Evolutionary conservation across 2,329 filamentous ascomycete species (phyloP).

Genomic region (Aspergillus puulaauensis): DNA sequence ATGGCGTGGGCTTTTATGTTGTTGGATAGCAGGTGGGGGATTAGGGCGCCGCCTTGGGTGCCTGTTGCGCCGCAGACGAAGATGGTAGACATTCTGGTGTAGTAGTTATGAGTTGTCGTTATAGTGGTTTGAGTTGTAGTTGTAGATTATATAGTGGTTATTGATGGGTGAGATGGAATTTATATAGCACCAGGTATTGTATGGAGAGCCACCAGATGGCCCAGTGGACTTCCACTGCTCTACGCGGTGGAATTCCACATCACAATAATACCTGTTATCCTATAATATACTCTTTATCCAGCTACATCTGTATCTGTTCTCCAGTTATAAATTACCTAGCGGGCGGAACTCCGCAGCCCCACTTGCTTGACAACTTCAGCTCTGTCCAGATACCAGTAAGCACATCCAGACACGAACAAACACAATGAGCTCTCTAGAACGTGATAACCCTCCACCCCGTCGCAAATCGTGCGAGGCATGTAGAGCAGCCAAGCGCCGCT

Average conservation of each 20-base stretch:
- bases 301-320: too few species aligned
- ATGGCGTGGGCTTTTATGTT: constrained; percentile 34
- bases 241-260: neutral
- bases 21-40: constrained; percentile 25
- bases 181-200: neutral
- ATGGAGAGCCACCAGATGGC: too few species aligned
- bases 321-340: too few species aligned
- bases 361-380: neutral
- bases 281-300: too few species aligned
- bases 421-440: constrained; percentile 27
- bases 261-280: too few species aligned
- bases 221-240: neutral
- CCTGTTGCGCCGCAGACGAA: constrained; percentile 34
- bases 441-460: constrained; percentile 44
- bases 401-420: neutral
- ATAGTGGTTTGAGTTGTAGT: too few species aligned
- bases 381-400: neutral
- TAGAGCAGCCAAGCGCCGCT: constrained; percentile 58
- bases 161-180: too few species aligned
- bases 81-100: constrained; percentile 8
- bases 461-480: constrained; percentile 60
- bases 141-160: too few species aligned
- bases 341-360: constrained; percentile 13
- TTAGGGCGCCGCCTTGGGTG: constrained; percentile 29
- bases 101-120: too few species aligned